Evolutionary conservation across 2,329 filamentous ascomycete genomes (phyloP), one percentile per base, ranked within the genome.

Genomic region (Mycosphaerella sp.): DNA sequence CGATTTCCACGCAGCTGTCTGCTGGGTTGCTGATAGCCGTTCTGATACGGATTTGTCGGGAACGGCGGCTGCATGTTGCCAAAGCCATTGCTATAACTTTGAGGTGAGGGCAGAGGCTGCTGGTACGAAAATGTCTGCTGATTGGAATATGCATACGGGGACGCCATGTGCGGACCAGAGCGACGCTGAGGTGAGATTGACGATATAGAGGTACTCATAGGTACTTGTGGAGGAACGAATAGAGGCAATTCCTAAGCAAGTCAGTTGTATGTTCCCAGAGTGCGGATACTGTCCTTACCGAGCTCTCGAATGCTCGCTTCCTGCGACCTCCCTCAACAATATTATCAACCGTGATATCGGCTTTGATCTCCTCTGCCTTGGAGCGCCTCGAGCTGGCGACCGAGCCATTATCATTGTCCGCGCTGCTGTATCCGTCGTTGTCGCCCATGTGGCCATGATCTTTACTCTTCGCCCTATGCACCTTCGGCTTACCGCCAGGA

Each of bases 291-390:
- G 55, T 16, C 78, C 91, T 84, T 85, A 97, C 91, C 72, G 91
- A 96, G 75, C 91, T 97, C 71, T 97, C 91, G 73, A 85, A 85
- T 64, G 91, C 88, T 66, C 89, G 83, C 77, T 97, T 96, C 67
- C 93, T 85, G 70, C 93, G 85, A 60, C 91, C 90, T 66, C 94
- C 93, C 72, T 97, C 91, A 55, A 98, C 87, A 70, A 98, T 97
- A 68, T 98, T 98, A 62, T 96, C 90, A 61, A 96, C 82, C 68
- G 91, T 97, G 66, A 98, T 98, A 62, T 98, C 93, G 13, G 93
- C 95, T 68, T 89, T 96, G 43, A 88, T 89, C 64, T 95, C 81
- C 64, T 96, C 90, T 59, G 77, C 82, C 70, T 87, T 89, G 62
- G 79, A 81, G 68, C 86, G 86, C 64, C 86, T 84, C 53, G 85